Evolutionary conservation across 345 rosid species (phyloP), one percentile per base, ranked within the genome.

Genomic region (Mallotus nudiflorus): DNA sequence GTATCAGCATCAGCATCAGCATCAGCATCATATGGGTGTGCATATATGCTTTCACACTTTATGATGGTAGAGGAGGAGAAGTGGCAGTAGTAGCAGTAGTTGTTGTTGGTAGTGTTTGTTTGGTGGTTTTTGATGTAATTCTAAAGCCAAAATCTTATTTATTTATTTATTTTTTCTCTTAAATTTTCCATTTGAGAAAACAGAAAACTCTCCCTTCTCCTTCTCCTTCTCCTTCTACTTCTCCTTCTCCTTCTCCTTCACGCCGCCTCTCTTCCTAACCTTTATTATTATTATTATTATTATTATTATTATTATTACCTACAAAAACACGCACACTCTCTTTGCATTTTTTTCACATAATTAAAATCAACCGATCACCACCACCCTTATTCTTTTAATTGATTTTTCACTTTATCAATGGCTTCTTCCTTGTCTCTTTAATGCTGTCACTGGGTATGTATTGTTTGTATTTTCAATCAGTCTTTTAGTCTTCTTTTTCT

Each of bases 181-280:
- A 29, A 49, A 3, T 10, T 46, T 45, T 33, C 25, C 63, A n/a
- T n/a, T n/a, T n/a, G n/a, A n/a, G n/a, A n/a, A n/a, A n/a, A n/a
- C 9, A n/a, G n/a, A n/a, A n/a, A n/a, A n/a, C n/a, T n/a, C n/a
- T n/a, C n/a, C n/a, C n/a, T n/a, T n/a, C 61, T 19, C 54, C 49
- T 25, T 66, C 52, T 37, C 31, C 35, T 51, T 33, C 65, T 62
- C 46, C 18, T 12, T 14, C 31, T 44, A 49, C 2, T 10, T 46
- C 33, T 33, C 25, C 63, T 11, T 52, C 85, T 77, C 80, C 92
- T 84, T 75, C 93, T 79, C 61, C 86, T 78, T 79, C 83, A 85
- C 89, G 93, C 90, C 86, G 87, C 87, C 92, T 85, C 86, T 78
- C 82, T 73, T 48, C 53, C 74, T 65, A 44, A 56, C 73, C 73